Conservation (phyloP, 345 rosid genomes). For the Abelmoschus esculentus region DNA sequence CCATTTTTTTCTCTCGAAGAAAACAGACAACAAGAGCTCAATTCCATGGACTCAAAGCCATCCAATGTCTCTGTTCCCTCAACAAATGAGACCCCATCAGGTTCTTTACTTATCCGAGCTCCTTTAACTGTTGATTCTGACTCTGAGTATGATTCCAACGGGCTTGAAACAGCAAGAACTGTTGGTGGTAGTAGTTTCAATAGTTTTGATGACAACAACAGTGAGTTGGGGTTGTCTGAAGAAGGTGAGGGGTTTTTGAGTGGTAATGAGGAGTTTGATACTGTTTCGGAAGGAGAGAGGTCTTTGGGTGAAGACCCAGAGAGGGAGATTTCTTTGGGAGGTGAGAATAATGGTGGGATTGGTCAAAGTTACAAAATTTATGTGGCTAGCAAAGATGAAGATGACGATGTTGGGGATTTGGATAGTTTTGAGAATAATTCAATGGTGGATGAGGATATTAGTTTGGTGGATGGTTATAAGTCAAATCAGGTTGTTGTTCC, state of each 20-base stretch:
- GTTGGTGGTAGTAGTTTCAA: constrained; percentile 15
- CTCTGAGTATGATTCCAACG: constrained; percentile 30
- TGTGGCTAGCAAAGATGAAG: not conserved
- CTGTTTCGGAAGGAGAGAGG: constrained; percentile 28
- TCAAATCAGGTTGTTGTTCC: constrained; percentile 30
- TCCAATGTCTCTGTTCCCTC: not conserved
- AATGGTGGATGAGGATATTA: not conserved
- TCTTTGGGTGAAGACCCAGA: constrained; percentile 17
- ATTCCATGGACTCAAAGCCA: constrained; percentile 14
- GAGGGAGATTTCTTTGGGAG: constrained; percentile 22
- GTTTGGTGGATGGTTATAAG: no score
- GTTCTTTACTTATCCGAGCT: constrained; percentile 61
- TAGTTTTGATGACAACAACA: constrained; percentile 14
- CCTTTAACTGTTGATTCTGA: constrained; percentile 49
- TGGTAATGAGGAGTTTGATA: constrained; percentile 26
- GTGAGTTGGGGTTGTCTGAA: constrained; percentile 25
- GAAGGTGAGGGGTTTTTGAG: constrained; percentile 9
- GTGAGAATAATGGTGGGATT: constrained; percentile 15
- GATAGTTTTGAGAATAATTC: not conserved
- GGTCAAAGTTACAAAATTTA: constrained; percentile 17
- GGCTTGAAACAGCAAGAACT: constrained; percentile 17
- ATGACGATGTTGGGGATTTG: not conserved
- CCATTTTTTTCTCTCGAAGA: not conserved
- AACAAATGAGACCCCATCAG: not conserved
- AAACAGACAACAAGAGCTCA: not conserved